Evolutionary conservation across 1,284 basidiomycete genomes (phyloP), one percentile per base, ranked within the genome.

Genomic region (Trichosporon ovoides): DNA sequence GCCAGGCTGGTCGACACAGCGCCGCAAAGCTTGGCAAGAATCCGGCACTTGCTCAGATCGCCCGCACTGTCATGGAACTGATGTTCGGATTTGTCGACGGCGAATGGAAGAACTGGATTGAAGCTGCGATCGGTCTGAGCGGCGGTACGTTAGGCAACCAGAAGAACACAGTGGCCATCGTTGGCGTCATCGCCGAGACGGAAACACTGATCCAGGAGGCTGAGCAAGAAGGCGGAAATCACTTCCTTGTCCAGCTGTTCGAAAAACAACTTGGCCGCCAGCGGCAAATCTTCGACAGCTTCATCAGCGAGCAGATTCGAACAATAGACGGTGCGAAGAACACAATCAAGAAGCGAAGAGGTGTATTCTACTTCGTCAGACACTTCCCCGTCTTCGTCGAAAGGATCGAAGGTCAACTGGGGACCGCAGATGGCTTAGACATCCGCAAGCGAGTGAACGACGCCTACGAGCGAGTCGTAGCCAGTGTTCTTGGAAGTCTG

Each of bases 31-130:
- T 65, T 28, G 85, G 84, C 1, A 79, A 90, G 48, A 85, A 84
- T 59, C 81, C 82, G 52, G 78, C 84, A 16, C 91, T 91, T 19
- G 73, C 82, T 58, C 93, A 93, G 77, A 83, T 96, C 11, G 83
- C 92, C 24, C 84, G 89, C 22, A 85, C 86, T 7, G 91, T 91
- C 18, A 85, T 98, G 86, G 94, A 98, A 65, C 79, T 96, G 50
- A 92, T 98, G 59, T 98, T 98, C 75, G 91, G 92, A 7, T 98
- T 95, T 78, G 78, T 98, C 18, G 86, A 88, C 4, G 80, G 81
- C 1, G 92, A 96, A 71, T 67, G 96, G 60, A 91, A 91, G 75
- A 77, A 81, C 9, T 97, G 91, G 87, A 80, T 92, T 13, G 93
- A 97, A 65, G 81, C 78, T 16, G 87, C 88, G 0, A 73, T 94